Percentiles rank a stretch among this genome's conserved stretches.
Conservation (phyloP, 805 yeast species). For the Jamesozyma piceae region DNA sequence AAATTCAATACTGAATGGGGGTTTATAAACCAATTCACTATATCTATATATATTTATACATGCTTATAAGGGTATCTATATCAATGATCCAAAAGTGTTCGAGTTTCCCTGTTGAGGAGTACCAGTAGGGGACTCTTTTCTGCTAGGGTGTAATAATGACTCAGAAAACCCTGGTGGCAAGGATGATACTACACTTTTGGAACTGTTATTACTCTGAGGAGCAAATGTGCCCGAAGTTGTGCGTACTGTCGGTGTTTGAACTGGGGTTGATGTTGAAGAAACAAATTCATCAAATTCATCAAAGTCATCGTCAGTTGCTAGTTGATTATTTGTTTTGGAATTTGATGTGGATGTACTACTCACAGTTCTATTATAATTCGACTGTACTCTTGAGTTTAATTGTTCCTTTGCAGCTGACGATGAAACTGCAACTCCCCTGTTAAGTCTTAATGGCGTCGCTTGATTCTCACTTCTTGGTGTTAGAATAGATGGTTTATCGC, state of each 20-base stretch:
- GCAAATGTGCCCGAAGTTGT: slow-evolving; percentile 1
- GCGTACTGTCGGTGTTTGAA: slow-evolving; percentile 1
- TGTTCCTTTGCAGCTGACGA: not conserved
- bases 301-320: not conserved
- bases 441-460: not conserved
- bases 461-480: not conserved
- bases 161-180: slow-evolving; percentile 38
- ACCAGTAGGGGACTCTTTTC: slow-evolving; percentile 4
- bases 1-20: too few species aligned
- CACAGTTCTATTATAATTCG: not conserved
- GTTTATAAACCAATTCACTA: too few species aligned
- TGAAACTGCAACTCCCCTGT: not conserved
- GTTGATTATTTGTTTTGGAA: not conserved
- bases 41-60: not conserved
- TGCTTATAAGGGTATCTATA: not conserved
- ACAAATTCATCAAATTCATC: slow-evolving; percentile 30
- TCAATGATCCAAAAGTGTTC: not conserved
- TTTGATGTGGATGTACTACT: not conserved
- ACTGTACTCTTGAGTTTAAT: slow-evolving; percentile 1
- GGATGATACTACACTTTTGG: slow-evolving; percentile 1
- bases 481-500: slow-evolving; percentile 1
- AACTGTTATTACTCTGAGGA: slow-evolving; percentile 3
- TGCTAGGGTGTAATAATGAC: slow-evolving; percentile 29
- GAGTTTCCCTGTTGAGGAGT: not conserved
- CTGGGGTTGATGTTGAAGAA: slow-evolving; percentile 15